Conservation (phyloP, 140 eudicot genomes). For the Oenanthe javanica region DNA sequence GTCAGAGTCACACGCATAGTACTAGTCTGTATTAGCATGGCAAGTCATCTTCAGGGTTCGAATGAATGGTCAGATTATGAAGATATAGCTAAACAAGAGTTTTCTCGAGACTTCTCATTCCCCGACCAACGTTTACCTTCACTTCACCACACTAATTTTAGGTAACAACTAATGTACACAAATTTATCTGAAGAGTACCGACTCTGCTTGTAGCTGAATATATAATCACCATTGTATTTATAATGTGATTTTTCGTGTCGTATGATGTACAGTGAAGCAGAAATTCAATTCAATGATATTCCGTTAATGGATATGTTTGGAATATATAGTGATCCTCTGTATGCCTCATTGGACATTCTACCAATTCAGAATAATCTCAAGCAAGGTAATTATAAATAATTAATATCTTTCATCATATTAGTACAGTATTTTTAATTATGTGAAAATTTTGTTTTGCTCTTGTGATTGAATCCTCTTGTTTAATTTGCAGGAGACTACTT, state of each 20-base stretch:
- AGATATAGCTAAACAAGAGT: neutral
- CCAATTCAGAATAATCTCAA: neutral
- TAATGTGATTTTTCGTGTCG: neutral
- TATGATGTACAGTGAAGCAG: neutral
- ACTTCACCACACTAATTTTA: neutral
- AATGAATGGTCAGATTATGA: neutral
- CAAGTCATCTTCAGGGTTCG: neutral
- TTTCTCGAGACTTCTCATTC: neutral
- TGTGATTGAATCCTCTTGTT: neutral
- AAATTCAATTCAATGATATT: neutral
- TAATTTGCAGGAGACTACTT: neutral
- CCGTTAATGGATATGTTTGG: neutral
- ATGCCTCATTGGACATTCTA: neutral
- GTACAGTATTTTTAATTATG: too few relatives aligned
- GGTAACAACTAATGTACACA: too few relatives aligned
- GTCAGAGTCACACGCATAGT: too few relatives aligned
- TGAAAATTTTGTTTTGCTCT: too few relatives aligned
- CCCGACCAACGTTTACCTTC: neutral
- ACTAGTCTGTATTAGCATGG: neutral
- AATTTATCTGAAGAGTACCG: too few relatives aligned
- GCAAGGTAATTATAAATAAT: neutral
- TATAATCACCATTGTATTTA: neutral
- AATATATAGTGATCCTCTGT: neutral
- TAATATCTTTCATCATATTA: too few relatives aligned
- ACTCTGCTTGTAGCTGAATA: neutral